A percentile compares a stretch with the other conserved stretches of the same genome.
Conservation (phyloP, 1,284 basidiomycete genomes). For the Irpex sp. region DNA sequence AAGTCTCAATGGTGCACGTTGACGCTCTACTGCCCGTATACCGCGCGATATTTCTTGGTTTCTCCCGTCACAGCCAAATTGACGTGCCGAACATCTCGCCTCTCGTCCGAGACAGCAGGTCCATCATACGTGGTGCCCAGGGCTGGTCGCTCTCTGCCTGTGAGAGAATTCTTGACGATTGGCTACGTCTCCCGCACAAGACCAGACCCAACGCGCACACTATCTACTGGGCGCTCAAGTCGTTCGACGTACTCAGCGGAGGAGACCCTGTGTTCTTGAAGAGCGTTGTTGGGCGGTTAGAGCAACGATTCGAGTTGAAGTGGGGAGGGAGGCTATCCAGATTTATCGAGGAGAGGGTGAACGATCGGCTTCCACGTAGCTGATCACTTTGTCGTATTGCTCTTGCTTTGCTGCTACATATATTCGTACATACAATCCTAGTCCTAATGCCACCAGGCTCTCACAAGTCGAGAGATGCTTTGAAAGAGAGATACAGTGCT, state of each 20-base stretch:
- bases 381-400: background rate
- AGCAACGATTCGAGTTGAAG: constrained; percentile 43
- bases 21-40: constrained; percentile 40
- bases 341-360: constrained; percentile 18
- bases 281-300: constrained; percentile 51
- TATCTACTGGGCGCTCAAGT: constrained; percentile 63
- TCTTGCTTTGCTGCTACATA: constrained; percentile 2
- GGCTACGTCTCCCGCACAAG: constrained; percentile 46
- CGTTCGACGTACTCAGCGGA: constrained; percentile 55
- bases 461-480: background rate
- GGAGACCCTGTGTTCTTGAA: constrained; percentile 45
- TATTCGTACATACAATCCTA: constrained; percentile 3
- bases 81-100: background rate
- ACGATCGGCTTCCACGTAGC: background rate
- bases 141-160: constrained; percentile 58
- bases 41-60: constrained; percentile 75
- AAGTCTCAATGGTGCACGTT: background rate
- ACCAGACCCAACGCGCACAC: constrained; percentile 40
- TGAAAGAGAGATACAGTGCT: background rate
- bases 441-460: constrained; percentile 9
- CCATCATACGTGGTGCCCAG: constrained; percentile 1
- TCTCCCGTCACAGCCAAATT: constrained; percentile 50
- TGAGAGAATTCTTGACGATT: constrained; percentile 50
- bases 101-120: background rate
- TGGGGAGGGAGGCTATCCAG: constrained; percentile 48